Evolutionary conservation across 331 rosid species (phyloP), one percentile per base, ranked within the genome.

Genomic region (Quercus tomentella): DNA sequence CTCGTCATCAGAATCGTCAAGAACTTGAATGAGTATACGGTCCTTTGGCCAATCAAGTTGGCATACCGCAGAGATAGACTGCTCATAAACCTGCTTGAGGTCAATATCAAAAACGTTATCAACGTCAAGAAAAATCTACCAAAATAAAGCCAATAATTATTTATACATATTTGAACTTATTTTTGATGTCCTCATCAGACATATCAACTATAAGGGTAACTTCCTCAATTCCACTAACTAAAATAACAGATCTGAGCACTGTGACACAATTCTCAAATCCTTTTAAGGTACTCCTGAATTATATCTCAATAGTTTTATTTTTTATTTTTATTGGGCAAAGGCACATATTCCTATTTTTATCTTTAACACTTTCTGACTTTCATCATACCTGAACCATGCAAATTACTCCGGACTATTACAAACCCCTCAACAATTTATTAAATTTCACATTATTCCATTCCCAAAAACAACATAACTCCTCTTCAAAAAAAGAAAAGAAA

Each of bases 31-130:
- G 78, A 94, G 89, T 75, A 94, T 63, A 57, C 86, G 82, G 76
- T 91, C 97, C 87, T 86, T 91, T 22, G 98, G 98, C 98, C 98
- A 94, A 79, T 94, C 94, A 56, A 94, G 87, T 72, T 83, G 95
- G 77, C 98, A 94, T 49, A 88, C 97, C 26, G 98, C 98, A 35
- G 97, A 89, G 74, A 94, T 94, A 73, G 98, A 94, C 77, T 92
- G 98, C 80, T 92, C 97, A 68, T 91, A 94, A 52, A 94, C 98
- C 98, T 94, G 91, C 89, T 82, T 54, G 62, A 82, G 76, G 55
- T 25, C 83, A 26, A 71, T 49, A 22, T 62, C 75, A 33, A 56
- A 81, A 54, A n/a, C 68, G 16, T 28, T 56, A 58, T 45, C 56
- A 74, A 72, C 76, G 41, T 79, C 78, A 57, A 37, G 55, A 70